Conservation (phyloP, 441 rosid genomes). For the Arabidopsis lyrata region DNA sequence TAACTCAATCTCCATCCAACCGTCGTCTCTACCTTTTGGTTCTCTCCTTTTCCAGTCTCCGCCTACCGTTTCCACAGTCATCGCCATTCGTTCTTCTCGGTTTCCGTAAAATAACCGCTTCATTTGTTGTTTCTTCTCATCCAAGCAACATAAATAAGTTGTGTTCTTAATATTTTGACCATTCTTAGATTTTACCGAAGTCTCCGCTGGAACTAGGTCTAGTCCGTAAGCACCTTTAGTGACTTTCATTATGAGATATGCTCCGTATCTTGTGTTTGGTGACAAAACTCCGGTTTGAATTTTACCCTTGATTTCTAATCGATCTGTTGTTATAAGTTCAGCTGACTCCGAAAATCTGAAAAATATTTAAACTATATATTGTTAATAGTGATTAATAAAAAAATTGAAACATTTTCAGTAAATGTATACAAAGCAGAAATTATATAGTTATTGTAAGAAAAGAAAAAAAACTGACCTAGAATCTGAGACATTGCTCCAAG, state of each 20-base stretch:
- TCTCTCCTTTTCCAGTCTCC: conserved; percentile 37
- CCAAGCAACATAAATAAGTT: conserved; percentile 46
- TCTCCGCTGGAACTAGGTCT: conserved; percentile 58
- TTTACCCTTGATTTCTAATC: conserved; percentile 62
- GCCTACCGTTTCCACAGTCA: not conserved
- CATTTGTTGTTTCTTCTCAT: conserved; percentile 49
- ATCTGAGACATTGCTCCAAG: conserved; percentile 55
- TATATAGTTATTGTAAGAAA: not conserved
- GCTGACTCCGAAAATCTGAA: conserved; percentile 68
- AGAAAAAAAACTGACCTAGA: conserved; percentile 51
- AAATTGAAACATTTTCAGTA: not conserved
- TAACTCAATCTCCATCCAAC: conserved; percentile 77
- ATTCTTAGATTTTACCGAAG: conserved; percentile 46
- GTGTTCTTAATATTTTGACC: conserved; percentile 10
- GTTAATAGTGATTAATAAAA: not conserved
- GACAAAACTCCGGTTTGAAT: conserved; percentile 53
- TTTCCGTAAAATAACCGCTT: conserved; percentile 48
- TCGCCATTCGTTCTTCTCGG: conserved; percentile 35
- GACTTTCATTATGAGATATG: conserved; percentile 59
- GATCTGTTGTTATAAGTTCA: conserved; percentile 49
- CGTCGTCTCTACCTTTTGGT: conserved; percentile 49
- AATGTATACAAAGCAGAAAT: not conserved
- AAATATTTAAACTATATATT: not conserved
- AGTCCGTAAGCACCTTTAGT: conserved; percentile 56
- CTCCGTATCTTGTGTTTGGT: conserved; percentile 60